These are phyloP conservation scores for Sporothrix pallida DNA, from an alignment of 2,329 filamentous ascomycete species.

Conservation along the genomic window DNA sequence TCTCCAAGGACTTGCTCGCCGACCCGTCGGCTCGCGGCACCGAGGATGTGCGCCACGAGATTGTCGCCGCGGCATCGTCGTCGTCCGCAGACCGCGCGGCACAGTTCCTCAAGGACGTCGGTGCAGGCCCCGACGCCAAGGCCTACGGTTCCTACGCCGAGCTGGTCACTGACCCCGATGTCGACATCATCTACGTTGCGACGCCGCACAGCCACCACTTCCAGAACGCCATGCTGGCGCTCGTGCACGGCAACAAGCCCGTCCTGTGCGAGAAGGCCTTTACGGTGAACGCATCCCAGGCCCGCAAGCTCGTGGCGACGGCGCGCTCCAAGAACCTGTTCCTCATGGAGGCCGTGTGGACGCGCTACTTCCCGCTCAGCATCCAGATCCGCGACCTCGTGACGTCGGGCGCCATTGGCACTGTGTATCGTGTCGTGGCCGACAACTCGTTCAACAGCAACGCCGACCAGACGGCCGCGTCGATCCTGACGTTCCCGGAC, in stretches of 20 bases:
- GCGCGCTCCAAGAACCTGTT: conserved; percentile 75
- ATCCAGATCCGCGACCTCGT: conserved; percentile 74
- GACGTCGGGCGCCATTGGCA: conserved; percentile 60
- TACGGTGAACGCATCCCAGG: conserved; percentile 80
- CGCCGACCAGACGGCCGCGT: conserved; percentile 51
- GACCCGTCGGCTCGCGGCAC: conserved; percentile 73
- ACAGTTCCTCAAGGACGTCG: conserved; percentile 73
- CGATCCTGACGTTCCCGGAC: conserved; percentile 60
- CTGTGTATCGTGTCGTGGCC: conserved; percentile 65
- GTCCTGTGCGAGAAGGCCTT: conserved; percentile 92
- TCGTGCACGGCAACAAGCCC: conserved; percentile 78
- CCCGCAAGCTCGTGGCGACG: conserved; percentile 71
- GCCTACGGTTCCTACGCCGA: conserved; percentile 83
- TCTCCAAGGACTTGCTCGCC: conserved; percentile 78
- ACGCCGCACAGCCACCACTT: conserved; percentile 94
- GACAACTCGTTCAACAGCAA: conserved; percentile 67
- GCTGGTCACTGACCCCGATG: conserved; percentile 75
- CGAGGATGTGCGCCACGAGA: conserved; percentile 74
- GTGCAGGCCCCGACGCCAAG: conserved; percentile 67
- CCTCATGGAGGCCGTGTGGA: conserved; percentile 91
- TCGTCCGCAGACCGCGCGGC: conserved; percentile 71
- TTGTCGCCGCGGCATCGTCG: conserved; percentile 82
- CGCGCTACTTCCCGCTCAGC: conserved; percentile 83
- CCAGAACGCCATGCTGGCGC: conserved; percentile 84
- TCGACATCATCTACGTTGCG: conserved; percentile 87